phyloP scores from a whole-genome alignment of 805 yeast species.

The Yarrowia keelungensis region DNA sequence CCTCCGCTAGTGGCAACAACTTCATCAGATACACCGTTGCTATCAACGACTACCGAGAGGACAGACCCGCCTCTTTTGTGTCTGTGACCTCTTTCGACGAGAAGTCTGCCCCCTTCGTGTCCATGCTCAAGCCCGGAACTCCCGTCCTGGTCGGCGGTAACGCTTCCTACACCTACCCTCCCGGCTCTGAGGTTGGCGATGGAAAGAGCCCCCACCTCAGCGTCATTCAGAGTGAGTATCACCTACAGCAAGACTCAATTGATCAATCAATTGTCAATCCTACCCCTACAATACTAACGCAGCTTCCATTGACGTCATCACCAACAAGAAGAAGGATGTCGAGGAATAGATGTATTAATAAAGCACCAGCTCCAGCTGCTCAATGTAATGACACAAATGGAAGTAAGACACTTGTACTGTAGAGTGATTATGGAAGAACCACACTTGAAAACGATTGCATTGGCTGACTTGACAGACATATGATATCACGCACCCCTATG shows the following conservation, averaged over 20 bases:
- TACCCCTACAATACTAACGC: slow-evolving; percentile 7
- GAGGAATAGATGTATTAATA: slow-evolving; percentile 35
- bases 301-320: slow-evolving; percentile 37
- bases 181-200: slow-evolving; percentile 17
- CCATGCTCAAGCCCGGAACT: slow-evolving; percentile 31
- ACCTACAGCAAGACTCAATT: neutral
- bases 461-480: too few species aligned
- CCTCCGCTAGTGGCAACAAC: slow-evolving; percentile 18
- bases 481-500: too few species aligned
- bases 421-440: too few species aligned
- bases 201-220: slow-evolving; percentile 20
- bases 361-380: neutral
- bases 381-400: neutral
- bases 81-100: slow-evolving; percentile 28
- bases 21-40: slow-evolving; percentile 32
- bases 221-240: slow-evolving; percentile 35
- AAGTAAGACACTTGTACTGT: too few species aligned
- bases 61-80: slow-evolving; percentile 29
- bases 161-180: slow-evolving; percentile 34
- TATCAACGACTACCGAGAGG: slow-evolving; percentile 37
- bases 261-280: neutral
- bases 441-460: too few species aligned
- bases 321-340: slow-evolving; percentile 13
- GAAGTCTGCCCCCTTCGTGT: slow-evolving; percentile 8
- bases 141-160: slow-evolving; percentile 31